Conservation (phyloP, 2,329 filamentous ascomycete genomes). For the Arachnomyces sp. region DNA sequence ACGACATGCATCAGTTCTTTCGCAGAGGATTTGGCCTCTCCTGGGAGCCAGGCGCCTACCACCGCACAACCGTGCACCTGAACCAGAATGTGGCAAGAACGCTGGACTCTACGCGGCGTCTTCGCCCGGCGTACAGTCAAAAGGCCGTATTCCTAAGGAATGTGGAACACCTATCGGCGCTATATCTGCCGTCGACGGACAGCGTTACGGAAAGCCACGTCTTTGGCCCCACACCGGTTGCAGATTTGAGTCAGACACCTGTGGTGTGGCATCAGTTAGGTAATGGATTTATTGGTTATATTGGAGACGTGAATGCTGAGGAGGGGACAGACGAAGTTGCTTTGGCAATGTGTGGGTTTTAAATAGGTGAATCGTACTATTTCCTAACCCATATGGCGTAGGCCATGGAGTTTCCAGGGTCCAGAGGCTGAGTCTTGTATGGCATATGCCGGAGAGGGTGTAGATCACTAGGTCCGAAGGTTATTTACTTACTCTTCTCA, state of each 20-base stretch:
- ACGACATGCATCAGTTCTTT: conserved; percentile 17
- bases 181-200: conserved; percentile 7
- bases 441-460: too few species aligned
- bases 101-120: not conserved
- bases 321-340: conserved; percentile 15
- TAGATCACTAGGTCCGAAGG: too few species aligned
- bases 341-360: conserved; percentile 19
- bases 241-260: conserved; percentile 15
- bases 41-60: conserved; percentile 18
- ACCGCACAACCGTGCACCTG: conserved; percentile 13
- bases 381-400: too few species aligned
- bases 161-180: conserved; percentile 1
- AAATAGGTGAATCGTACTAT: too few species aligned
- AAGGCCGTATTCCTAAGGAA: conserved; percentile 11
- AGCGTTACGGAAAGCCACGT: conserved; percentile 11
- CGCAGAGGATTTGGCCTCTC: conserved; percentile 13
- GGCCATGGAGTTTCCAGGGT: too few species aligned
- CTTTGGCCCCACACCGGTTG: conserved; percentile 7
- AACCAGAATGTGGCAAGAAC: conserved; percentile 9
- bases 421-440: too few species aligned
- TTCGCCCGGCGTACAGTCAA: conserved; percentile 8
- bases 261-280: conserved; percentile 19
- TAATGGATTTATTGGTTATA: conserved; percentile 20
- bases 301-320: conserved; percentile 22
- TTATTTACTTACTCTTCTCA: too few species aligned